Base-by-base conservation (phyloP, 2,329 filamentous ascomycete genomes). In the Thielaviopsis ethacetica region DNA sequence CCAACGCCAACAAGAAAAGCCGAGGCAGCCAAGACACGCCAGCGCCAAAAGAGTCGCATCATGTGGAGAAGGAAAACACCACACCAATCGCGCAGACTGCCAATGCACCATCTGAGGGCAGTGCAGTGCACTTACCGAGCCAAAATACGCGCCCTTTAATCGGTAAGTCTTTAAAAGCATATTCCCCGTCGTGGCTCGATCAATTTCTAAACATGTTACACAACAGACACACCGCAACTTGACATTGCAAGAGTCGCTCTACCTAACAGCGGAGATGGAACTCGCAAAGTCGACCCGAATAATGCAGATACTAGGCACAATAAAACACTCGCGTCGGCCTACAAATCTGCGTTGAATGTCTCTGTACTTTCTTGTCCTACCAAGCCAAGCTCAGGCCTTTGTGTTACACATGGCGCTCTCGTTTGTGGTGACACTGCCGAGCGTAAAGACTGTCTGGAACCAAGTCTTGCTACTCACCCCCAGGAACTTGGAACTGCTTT, bases 181-280 rank as follows among this genome's bases (percentile, higher is more conserved):
- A 17, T 22, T 24, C 4, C 19, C 17, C 22, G 21, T 15, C 34
- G n/a, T 22, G 38, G 26, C 24, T 34, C 41, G 27, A 26, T 19
- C 54, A 34, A 30, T 17, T 34, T n/a, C 26, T 30, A 41, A 49
- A 34, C 44, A 12, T 21, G 41, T 30, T 26, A 50, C 49, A 54
- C 51, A 44, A 58, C 9, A 54, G 34, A 26, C 26, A 53, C 56
- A 58, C 56, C 56, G 56, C 56, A 58, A 58, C 19, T 58, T 52
- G 51, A 47, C 27, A 38, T 38, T 38, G 22, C 30, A 15, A 26
- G 50, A n/a, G 17, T 44, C 17, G 13, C n/a, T 49, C n/a, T 19
- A 21, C 44, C 44, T 13, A 49, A 7, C 44, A 44, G 3, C 21
- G n/a, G n/a, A 17, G n/a, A 7, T 21, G n/a, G 3, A 19, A 17